Evolutionary conservation across 345 rosid species (phyloP).

Genomic region (Fremontodendron californicum): DNA sequence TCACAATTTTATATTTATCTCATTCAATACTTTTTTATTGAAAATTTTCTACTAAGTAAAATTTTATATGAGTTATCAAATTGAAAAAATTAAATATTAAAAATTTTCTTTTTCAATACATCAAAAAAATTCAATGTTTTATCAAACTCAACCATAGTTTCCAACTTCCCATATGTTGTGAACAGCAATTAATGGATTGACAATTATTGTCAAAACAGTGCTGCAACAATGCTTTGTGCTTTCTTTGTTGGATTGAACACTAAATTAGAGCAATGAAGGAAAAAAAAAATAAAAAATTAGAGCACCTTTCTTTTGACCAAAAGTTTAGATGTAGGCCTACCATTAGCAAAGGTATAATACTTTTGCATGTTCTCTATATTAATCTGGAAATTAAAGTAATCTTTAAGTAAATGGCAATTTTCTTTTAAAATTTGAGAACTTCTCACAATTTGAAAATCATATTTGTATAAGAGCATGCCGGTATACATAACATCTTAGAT

Average conservation of each 20-base stretch:
- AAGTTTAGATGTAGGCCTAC: background rate
- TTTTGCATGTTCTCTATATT: background rate
- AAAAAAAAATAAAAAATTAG: background rate
- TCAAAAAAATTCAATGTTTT: too few relatives aligned
- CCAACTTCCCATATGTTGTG: background rate
- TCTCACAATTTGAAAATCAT: background rate
- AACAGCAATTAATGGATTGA: background rate
- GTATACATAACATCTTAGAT: background rate
- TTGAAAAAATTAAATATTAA: too few relatives aligned
- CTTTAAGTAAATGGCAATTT: background rate
- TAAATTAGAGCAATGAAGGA: background rate
- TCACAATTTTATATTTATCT: too few relatives aligned
- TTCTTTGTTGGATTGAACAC: background rate
- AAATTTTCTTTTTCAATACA: too few relatives aligned
- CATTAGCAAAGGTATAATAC: background rate
- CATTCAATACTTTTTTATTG: too few relatives aligned
- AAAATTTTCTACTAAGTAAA: too few relatives aligned
- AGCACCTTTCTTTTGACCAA: slow-evolving; percentile 8
- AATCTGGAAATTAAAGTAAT: background rate
- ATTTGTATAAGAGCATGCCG: background rate
- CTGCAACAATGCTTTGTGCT: background rate
- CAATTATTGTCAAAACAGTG: background rate
- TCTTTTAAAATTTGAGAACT: background rate
- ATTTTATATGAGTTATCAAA: too few relatives aligned
- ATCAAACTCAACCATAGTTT: too few relatives aligned